Evolutionary conservation across 768 basidiomycete species (phyloP).

Genomic region (Plicaturopsis crispa): DNA sequence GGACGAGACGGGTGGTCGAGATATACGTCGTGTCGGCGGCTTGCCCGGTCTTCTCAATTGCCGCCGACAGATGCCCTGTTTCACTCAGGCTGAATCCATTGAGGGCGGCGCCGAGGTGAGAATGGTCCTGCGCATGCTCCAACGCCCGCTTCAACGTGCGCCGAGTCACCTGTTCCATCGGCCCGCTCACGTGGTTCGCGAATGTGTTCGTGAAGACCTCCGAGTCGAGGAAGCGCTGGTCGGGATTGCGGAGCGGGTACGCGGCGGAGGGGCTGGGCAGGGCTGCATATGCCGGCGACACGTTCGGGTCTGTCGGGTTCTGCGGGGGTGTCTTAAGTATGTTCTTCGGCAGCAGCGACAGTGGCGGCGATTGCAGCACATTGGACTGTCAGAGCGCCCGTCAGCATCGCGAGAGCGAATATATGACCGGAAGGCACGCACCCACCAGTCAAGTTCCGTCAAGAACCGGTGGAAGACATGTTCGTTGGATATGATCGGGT

Average conservation of each 20-base stretch:
- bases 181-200: slow-evolving; percentile 82
- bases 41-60: slow-evolving; percentile 95
- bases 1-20: slow-evolving; percentile 81
- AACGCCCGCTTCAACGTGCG: slow-evolving; percentile 91
- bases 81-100: slow-evolving; percentile 94
- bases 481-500: slow-evolving; percentile 94
- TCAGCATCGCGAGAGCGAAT: neutral
- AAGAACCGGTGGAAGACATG: slow-evolving; percentile 95
- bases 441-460: slow-evolving; percentile 95
- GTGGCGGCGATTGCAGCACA: slow-evolving; percentile 86
- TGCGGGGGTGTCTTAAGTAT: slow-evolving; percentile 92
- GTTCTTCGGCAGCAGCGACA: slow-evolving; percentile 91
- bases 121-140: slow-evolving; percentile 80
- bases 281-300: slow-evolving; percentile 68
- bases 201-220: slow-evolving; percentile 96
- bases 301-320: slow-evolving; percentile 78
- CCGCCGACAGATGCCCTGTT: slow-evolving; percentile 57
- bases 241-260: slow-evolving; percentile 84
- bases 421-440: slow-evolving; percentile 25
- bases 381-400: slow-evolving; percentile 62
- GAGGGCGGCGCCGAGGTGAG: slow-evolving; percentile 84
- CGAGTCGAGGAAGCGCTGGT: slow-evolving; percentile 93
- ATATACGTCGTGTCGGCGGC: slow-evolving; percentile 92
- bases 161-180: slow-evolving; percentile 95
- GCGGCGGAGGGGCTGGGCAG: slow-evolving; percentile 87